Percentiles rank a stretch among this genome's conserved stretches.
phyloP scores from a whole-genome alignment of 129 eudicot species.

The Calendula officinalis region DNA sequence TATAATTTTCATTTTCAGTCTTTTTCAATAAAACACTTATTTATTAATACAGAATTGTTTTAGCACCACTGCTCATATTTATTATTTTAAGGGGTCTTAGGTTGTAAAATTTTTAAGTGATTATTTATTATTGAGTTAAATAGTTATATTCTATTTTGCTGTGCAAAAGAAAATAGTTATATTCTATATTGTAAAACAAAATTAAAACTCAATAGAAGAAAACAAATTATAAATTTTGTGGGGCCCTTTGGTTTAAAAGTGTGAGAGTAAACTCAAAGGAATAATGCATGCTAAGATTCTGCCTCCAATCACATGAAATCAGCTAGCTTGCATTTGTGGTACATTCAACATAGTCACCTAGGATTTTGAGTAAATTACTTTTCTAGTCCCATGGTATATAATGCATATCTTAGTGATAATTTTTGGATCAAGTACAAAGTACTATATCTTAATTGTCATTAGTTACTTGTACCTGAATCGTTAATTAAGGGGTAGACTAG shows the following conservation, averaged over 20 bases:
- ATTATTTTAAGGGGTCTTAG: not conserved
- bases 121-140: too few relatives aligned
- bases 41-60: not conserved
- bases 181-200: not conserved
- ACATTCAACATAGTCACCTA: conserved; percentile 1
- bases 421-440: too few relatives aligned
- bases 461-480: too few relatives aligned
- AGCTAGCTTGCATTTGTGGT: conserved; percentile 12
- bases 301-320: conserved; percentile 7
- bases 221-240: conserved; percentile 29
- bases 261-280: conserved; percentile 18
- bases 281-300: conserved; percentile 31
- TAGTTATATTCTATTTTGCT: not conserved
- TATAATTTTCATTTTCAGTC: too few relatives aligned
- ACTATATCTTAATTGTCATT: too few relatives aligned
- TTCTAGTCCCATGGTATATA: too few relatives aligned
- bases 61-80: not conserved
- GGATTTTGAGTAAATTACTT: not conserved
- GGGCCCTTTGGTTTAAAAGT: conserved; percentile 10
- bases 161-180: too few relatives aligned
- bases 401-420: too few relatives aligned
- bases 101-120: not conserved
- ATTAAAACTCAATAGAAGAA: not conserved
- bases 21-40: too few relatives aligned
- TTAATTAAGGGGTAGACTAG: too few relatives aligned